phyloP scores from a whole-genome alignment of 2,329 filamentous ascomycete species.

The Botryosphaeria dothidea region DNA sequence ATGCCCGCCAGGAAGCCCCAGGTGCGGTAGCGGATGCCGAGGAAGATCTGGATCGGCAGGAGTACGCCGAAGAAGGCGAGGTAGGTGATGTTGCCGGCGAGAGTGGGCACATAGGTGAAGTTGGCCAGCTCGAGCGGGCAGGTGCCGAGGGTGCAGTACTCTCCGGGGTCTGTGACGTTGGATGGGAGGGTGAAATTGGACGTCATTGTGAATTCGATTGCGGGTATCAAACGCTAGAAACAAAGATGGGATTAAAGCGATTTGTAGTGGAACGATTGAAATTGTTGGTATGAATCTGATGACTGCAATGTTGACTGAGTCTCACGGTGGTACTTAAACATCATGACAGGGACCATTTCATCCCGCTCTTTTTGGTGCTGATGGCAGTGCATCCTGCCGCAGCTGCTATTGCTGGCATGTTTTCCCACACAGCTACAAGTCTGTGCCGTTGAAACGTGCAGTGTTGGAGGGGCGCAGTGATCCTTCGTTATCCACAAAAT shows the following conservation, averaged over 20 bases:
- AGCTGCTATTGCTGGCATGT: not conserved
- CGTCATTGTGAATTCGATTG: not conserved
- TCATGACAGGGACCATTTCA: not conserved
- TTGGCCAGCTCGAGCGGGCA: slow-evolving; percentile 51
- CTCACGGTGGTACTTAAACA: not conserved
- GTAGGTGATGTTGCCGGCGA: slow-evolving; percentile 56
- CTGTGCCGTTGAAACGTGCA: not conserved
- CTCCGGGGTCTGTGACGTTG: not conserved
- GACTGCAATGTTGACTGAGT: too few species aligned
- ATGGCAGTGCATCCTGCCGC: slow-evolving; percentile 2
- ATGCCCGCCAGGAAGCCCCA: slow-evolving; percentile 58
- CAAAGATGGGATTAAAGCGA: not conserved
- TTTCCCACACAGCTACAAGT: not conserved
- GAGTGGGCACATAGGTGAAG: slow-evolving; percentile 56
- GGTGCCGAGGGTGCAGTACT: slow-evolving; percentile 31
- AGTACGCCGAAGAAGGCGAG: slow-evolving; percentile 52
- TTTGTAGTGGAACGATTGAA: not conserved
- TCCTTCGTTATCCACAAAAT: not conserved
- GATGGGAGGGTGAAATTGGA: not conserved
- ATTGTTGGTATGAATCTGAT: too few species aligned
- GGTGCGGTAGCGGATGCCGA: slow-evolving; percentile 54
- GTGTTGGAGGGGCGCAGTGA: not conserved
- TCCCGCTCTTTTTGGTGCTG: not conserved
- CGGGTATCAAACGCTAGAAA: not conserved
- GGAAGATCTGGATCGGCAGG: slow-evolving; percentile 49